Conservation (phyloP, 1,284 basidiomycete genomes). For the Ganoderma lingzhi region DNA sequence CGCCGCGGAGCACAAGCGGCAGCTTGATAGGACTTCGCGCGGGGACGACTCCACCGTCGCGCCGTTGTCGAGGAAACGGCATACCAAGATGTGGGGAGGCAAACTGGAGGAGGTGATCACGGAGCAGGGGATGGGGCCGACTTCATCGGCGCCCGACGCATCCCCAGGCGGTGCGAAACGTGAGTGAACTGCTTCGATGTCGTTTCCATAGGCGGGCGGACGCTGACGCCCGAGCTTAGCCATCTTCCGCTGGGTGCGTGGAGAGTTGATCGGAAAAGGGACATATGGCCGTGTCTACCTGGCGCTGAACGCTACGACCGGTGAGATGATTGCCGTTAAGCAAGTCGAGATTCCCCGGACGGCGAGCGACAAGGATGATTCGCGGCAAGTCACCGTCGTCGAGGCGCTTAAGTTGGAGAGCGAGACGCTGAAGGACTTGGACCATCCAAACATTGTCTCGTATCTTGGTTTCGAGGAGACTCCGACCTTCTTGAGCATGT, state of each 20-base stretch:
- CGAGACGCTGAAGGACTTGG: slow-evolving; percentile 94
- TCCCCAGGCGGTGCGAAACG: slow-evolving; percentile 65
- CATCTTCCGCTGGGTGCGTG: slow-evolving; percentile 98
- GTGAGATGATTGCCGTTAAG: slow-evolving; percentile 99
- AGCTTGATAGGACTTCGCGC: slow-evolving; percentile 67
- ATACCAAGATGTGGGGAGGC: slow-evolving; percentile 97
- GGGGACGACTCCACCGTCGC: slow-evolving; percentile 55
- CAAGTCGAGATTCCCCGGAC: slow-evolving; percentile 97
- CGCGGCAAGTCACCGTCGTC: slow-evolving; percentile 86
- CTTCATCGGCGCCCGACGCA: slow-evolving; percentile 59
- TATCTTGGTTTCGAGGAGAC: slow-evolving; percentile 99
- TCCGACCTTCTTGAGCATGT: slow-evolving; percentile 92
- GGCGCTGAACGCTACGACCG: slow-evolving; percentile 96
- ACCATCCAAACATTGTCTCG: slow-evolving; percentile 97
- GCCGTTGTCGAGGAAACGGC: slow-evolving; percentile 77
- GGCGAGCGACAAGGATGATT: slow-evolving; percentile 88
- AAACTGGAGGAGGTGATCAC: slow-evolving; percentile 93
- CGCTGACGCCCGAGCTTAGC: slow-evolving; percentile 50
- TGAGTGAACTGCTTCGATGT: slow-evolving; percentile 46
- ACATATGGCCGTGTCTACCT: slow-evolving; percentile 97
- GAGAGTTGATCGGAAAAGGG: slow-evolving; percentile 96
- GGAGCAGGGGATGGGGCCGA: slow-evolving; percentile 58
- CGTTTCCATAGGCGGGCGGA: slow-evolving; percentile 5
- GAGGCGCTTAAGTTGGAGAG: slow-evolving; percentile 95
- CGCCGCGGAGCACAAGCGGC: slow-evolving; percentile 82